A percentile compares a stretch with the other conserved stretches of the same genome.
Conservation (phyloP, 805 yeast species). For the Tetrapisispora nanseiensis region DNA sequence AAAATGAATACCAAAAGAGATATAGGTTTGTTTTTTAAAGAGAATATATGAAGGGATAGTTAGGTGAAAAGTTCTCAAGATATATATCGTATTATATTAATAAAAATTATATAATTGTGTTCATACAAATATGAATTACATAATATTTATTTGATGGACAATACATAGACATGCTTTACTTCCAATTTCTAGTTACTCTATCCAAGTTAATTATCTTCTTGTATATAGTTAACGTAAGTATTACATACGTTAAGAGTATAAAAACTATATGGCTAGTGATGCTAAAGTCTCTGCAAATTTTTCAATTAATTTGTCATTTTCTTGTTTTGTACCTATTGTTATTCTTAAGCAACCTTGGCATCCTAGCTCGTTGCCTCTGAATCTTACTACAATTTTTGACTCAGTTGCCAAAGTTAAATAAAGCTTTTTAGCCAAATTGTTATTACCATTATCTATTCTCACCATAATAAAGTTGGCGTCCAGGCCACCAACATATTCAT, state of each 20-base stretch:
- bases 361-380: constrained; percentile 82
- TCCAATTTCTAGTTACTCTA: too few relatives aligned
- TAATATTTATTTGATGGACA: too few relatives aligned
- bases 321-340: constrained; percentile 76
- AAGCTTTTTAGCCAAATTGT: constrained; percentile 55
- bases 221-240: too few relatives aligned
- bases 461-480: constrained; percentile 81
- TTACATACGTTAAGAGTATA: too few relatives aligned
- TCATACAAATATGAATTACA: too few relatives aligned
- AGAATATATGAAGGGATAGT: background rate
- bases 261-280: constrained; percentile 8
- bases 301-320: constrained; percentile 49
- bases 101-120: too few relatives aligned
- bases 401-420: constrained; percentile 64
- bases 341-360: constrained; percentile 83
- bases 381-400: constrained; percentile 77
- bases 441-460: constrained; percentile 69
- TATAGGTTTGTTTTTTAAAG: constrained; percentile 20
- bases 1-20: constrained; percentile 18
- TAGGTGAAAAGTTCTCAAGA: too few relatives aligned
- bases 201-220: too few relatives aligned
- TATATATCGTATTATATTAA: too few relatives aligned
- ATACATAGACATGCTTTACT: too few relatives aligned
- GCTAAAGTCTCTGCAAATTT: constrained; percentile 35
- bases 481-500: constrained; percentile 67